These are phyloP conservation scores for Scutellaria galericulata DNA, from an alignment of 257 asterid genomes.

Conservation along the genomic window DNA sequence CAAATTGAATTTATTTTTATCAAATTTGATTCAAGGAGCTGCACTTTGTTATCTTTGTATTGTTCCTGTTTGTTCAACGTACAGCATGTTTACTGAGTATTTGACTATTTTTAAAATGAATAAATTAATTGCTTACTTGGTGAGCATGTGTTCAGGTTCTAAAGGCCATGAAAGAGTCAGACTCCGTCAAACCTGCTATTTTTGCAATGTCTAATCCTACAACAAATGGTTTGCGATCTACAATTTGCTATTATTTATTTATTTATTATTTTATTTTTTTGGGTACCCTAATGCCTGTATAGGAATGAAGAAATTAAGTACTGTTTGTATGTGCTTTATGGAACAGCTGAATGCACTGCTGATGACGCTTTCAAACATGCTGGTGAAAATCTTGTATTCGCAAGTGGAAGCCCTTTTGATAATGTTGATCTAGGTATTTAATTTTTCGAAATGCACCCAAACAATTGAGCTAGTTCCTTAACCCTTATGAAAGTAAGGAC, in stretches of 20 bases:
- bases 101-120: background rate
- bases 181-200: slow-evolving; percentile 86
- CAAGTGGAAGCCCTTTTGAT: slow-evolving; percentile 96
- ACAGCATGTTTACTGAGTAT: slow-evolving; percentile 2
- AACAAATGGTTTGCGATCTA: slow-evolving; percentile 69
- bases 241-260: slow-evolving; percentile 3
- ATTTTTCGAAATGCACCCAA: slow-evolving; percentile 9
- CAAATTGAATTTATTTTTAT: slow-evolving; percentile 17
- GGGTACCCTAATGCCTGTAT: slow-evolving; percentile 20
- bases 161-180: slow-evolving; percentile 90
- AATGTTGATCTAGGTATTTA: slow-evolving; percentile 85
- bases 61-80: slow-evolving; percentile 1
- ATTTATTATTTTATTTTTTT: slow-evolving; percentile 4
- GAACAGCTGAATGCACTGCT: slow-evolving; percentile 97
- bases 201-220: slow-evolving; percentile 99
- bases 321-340: slow-evolving; percentile 39
- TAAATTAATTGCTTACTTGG: slow-evolving; percentile 34
- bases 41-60: background rate
- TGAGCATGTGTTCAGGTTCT: slow-evolving; percentile 69
- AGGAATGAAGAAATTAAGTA: slow-evolving; percentile 32
- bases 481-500: slow-evolving; percentile 12
- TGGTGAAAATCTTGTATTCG: slow-evolving; percentile 91
- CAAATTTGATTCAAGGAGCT: slow-evolving; percentile 21
- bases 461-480: slow-evolving; percentile 26
- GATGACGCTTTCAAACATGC: slow-evolving; percentile 88